Evolutionary conservation across 176 grass and related monocot genomes (phyloP).

Genomic region (Aegilops speltoides): DNA sequence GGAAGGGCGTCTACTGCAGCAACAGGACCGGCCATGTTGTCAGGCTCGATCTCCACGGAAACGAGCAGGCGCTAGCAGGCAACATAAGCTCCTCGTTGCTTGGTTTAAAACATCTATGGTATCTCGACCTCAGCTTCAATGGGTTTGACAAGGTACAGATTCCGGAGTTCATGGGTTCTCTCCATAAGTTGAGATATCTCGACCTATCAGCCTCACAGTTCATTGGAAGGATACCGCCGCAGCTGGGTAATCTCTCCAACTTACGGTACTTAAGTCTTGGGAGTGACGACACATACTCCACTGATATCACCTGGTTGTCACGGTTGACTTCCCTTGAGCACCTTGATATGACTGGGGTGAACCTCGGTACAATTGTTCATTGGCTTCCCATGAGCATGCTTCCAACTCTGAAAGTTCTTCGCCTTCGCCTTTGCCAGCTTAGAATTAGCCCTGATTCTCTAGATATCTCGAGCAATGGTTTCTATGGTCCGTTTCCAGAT

Average conservation of each 20-base stretch:
- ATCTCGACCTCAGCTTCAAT: not conserved
- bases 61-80: not conserved
- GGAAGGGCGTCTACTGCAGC: not conserved
- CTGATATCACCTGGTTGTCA: constrained; percentile 17
- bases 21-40: not conserved
- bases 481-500: not conserved
- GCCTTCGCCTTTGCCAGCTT: not conserved
- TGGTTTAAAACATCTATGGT: not conserved
- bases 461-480: fast-evolving
- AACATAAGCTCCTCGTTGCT: not conserved
- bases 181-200: not conserved
- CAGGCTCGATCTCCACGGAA: not conserved
- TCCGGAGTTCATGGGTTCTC: not conserved
- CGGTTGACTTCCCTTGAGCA: not conserved
- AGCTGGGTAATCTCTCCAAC: constrained; percentile 51
- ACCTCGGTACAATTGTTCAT: not conserved
- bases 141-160: not conserved
- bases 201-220: not conserved
- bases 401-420: not conserved
- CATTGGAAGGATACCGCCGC: constrained; percentile 26
- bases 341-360: not conserved
- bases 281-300: not conserved
- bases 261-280: not conserved
- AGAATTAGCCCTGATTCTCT: not conserved
- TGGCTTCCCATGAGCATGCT: not conserved